Evolutionary conservation across 73 alveolate genomes (phyloP).

Genomic region (Effrenium voratum): DNA sequence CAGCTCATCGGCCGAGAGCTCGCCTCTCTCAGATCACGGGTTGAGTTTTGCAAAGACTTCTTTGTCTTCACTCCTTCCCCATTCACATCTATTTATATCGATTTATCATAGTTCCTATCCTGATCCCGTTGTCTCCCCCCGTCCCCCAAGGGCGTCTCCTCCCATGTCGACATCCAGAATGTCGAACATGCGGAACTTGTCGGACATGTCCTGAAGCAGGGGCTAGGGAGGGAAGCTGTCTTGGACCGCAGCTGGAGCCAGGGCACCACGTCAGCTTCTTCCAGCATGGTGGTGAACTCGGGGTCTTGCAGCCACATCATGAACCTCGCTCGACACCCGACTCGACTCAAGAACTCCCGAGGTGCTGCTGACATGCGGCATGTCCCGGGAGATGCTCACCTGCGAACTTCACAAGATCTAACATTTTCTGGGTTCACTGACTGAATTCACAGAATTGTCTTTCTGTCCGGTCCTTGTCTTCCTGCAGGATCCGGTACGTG

Average conservation of each 20-base stretch:
- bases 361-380: neutral
- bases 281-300: conserved; percentile 69
- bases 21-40: neutral
- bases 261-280: conserved; percentile 83
- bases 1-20: conserved; percentile 68
- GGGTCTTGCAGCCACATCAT: conserved; percentile 57
- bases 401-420: no score
- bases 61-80: no score
- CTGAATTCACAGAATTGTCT: neutral
- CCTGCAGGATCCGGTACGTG: conserved; percentile 68
- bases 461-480: conserved; percentile 18
- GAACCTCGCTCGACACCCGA: neutral
- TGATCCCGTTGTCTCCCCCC: no score
- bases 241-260: neutral
- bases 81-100: no score
- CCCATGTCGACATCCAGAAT: conserved; percentile 91
- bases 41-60: no score
- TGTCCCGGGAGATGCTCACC: conserved; percentile 71
- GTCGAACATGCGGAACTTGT: conserved; percentile 91
- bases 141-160: no score
- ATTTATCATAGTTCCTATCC: no score
- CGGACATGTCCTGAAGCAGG: conserved; percentile 67
- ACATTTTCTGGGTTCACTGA: no score
- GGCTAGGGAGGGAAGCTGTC: neutral
- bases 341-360: no score